These are phyloP conservation scores for Porogramme epimiltina DNA, from an alignment of 1,284 basidiomycete species.

Conservation along the genomic window DNA sequence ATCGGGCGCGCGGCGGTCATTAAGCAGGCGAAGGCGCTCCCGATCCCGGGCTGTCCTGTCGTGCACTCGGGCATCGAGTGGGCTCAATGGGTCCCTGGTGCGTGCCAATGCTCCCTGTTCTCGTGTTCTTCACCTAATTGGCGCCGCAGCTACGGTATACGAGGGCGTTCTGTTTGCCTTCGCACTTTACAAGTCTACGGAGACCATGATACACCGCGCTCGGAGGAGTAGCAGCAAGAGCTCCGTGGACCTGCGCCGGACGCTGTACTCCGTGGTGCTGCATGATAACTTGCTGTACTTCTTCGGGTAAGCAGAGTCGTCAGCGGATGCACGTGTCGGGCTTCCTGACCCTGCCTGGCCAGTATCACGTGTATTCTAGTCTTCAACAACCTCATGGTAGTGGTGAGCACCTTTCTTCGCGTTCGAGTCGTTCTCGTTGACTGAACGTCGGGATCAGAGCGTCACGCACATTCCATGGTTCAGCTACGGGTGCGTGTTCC, in stretches of 20 bases:
- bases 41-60: conserved; percentile 44
- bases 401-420: conserved; percentile 24
- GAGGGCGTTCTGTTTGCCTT: conserved; percentile 39
- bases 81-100: conserved; percentile 43
- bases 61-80: conserved; percentile 48
- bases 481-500: conserved; percentile 39
- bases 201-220: conserved; percentile 22
- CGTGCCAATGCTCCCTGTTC: neutral
- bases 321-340: neutral
- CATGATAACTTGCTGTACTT: conserved; percentile 45
- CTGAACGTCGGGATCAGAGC: conserved; percentile 4
- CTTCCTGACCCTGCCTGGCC: neutral
- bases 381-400: conserved; percentile 48
- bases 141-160: conserved; percentile 15
- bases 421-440: neutral
- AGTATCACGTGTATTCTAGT: conserved; percentile 37
- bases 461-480: conserved; percentile 49
- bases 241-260: conserved; percentile 14
- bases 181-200: conserved; percentile 37
- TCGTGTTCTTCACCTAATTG: neutral
- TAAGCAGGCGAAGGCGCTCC: conserved; percentile 34
- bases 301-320: conserved; percentile 21
- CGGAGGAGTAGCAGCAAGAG: conserved; percentile 24
- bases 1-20: conserved; percentile 35
- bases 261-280: conserved; percentile 35